A percentile compares a stretch with the other conserved stretches of the same genome.
Evolutionary conservation across 2,329 filamentous ascomycete genomes (phyloP).

Genomic region (Aspergillus fischeri): DNA sequence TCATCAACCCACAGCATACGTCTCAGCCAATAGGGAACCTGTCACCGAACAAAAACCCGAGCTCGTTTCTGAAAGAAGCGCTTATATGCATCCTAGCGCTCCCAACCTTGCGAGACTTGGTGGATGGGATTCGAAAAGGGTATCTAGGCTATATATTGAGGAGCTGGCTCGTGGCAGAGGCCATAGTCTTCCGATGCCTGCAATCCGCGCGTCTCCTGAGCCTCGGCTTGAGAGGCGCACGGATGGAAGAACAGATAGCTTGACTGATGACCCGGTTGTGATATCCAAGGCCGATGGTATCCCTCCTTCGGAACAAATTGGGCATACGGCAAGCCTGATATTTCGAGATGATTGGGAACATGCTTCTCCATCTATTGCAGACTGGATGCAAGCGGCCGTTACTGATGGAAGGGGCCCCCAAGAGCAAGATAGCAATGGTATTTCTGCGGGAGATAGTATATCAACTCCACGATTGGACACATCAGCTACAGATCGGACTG

Average conservation of each 20-base stretch:
- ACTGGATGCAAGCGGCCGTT: conserved; percentile 46
- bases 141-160: conserved; percentile 53
- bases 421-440: conserved; percentile 20
- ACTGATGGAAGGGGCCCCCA: conserved; percentile 38
- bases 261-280: conserved; percentile 35
- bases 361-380: conserved; percentile 47
- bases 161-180: conserved; percentile 38
- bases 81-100: conserved; percentile 45
- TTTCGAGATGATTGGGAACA: conserved; percentile 46
- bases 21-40: conserved; percentile 28
- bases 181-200: conserved; percentile 18
- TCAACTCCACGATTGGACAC: conserved; percentile 24
- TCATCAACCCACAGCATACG: conserved; percentile 10
- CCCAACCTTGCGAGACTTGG: conserved; percentile 52
- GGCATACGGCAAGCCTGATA: conserved; percentile 41
- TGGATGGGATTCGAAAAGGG: conserved; percentile 52
- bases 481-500: conserved; percentile 9
- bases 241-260: conserved; percentile 21
- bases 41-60: conserved; percentile 38
- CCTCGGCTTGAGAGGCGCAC: conserved; percentile 10
- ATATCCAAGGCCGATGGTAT: conserved; percentile 30
- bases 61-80: conserved; percentile 34
- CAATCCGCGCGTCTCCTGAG: conserved; percentile 21
- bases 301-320: conserved; percentile 18
- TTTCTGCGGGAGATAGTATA: conserved; percentile 14